These are phyloP conservation scores for Magnolia kwangsiensis DNA, from an alignment of 164 flowering plant genomes.

Conservation along the genomic window DNA sequence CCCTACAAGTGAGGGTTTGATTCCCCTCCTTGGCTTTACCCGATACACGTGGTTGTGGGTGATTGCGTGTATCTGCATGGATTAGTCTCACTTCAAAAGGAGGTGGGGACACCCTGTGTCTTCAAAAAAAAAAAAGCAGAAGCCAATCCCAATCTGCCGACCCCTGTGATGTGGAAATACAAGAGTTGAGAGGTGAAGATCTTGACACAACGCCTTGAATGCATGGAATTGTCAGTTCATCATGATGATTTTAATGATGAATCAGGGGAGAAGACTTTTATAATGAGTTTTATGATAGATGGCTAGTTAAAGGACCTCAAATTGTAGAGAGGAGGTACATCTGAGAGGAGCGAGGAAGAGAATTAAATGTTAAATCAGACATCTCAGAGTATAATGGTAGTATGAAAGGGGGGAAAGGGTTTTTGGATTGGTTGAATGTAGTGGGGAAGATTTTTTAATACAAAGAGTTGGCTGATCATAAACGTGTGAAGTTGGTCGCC, in stretches of 20 bases:
- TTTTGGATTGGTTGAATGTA: conserved; percentile 1
- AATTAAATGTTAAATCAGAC: neutral
- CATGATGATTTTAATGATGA: neutral
- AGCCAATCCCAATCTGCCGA: neutral
- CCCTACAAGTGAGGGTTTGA: too few relatives aligned
- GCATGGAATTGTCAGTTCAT: neutral
- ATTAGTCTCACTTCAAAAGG: too few relatives aligned
- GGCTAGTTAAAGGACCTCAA: too few relatives aligned
- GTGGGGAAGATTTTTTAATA: neutral
- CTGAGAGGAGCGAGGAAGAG: neutral
- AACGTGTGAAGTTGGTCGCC: neutral
- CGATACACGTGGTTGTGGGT: too few relatives aligned
- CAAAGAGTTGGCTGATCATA: conserved; percentile 2
- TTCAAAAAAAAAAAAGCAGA: too few relatives aligned
- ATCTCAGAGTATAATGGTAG: neutral
- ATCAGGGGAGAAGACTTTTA: neutral
- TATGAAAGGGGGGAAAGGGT: neutral
- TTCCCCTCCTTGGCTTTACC: too few relatives aligned
- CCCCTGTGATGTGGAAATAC: neutral
- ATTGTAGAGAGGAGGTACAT: neutral
- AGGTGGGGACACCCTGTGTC: too few relatives aligned
- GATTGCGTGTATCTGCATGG: too few relatives aligned
- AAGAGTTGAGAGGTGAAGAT: neutral
- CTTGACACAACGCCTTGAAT: neutral
- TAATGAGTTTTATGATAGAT: neutral